Base-by-base conservation (phyloP, 345 rosid genomes). In the Mallotus nudiflorus region DNA sequence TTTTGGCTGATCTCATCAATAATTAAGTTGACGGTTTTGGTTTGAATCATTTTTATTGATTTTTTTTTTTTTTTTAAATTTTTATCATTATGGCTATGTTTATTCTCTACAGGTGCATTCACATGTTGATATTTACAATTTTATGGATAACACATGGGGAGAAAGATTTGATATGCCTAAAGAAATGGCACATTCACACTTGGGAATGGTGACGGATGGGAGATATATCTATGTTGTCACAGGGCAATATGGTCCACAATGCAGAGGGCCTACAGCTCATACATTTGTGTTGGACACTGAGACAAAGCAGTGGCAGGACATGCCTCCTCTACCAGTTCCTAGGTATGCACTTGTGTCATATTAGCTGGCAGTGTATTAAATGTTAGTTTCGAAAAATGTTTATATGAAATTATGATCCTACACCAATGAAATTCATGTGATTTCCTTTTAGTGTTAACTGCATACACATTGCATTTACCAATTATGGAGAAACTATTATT, bases 151-250 rank as follows among this genome's bases (percentile, higher is more conserved):
- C 71, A 84, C 86, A 37, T 95, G 99, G 97, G 91, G 89, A 83
- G 92, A 83, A 58, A 83, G 93, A 81, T 92, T 92, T 76, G 91
- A 89, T 78, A 95, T 95, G 97, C 99, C 99, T 3, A 92, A 89
- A 78, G 96, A 92, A 78, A 95, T 95, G 99, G 97, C 97, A 15
- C 99, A 95, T 82, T 95, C 99, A 16, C 97, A 95, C 74, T 90
- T 95, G 81, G 99, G 97, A 75, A 92, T 95, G 99, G 97, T 82
- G 22, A 89, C 97, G 0, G 97, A 95, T 82, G 97, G 97, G 73
- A 75, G 96, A 70, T 92, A 84, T 75, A 88, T 94, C 29, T 94
- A 91, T 66, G 71, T 90, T 31, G 91, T 94, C 33, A 84, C 88
- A 0, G 98, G 98, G 63, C 98, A 95, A 65, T 89, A 86, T 78